These are phyloP conservation scores for Hemisphaericaspora subhashii DNA, from an alignment of 1,139 yeast genomes.

Conservation along the genomic window DNA sequence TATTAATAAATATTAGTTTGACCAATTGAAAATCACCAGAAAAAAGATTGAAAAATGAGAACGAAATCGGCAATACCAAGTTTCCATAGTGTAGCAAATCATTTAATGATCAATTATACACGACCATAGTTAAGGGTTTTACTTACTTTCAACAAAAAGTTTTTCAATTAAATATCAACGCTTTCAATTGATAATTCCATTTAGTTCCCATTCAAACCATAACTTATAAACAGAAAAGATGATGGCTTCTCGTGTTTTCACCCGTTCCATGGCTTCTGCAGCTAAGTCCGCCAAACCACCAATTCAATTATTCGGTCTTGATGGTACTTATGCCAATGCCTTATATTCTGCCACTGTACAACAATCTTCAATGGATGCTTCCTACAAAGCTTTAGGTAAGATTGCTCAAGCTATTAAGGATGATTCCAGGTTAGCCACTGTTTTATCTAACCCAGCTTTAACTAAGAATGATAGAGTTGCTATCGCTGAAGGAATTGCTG, in stretches of 20 bases:
- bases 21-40: conserved; percentile 6
- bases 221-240: conserved; percentile 12
- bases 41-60: background rate
- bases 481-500: conserved; percentile 62
- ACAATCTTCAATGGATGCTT: conserved; percentile 72
- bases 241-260: conserved; percentile 67
- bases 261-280: conserved; percentile 72
- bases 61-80: background rate
- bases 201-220: background rate
- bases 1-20: conserved; percentile 1
- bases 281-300: conserved; percentile 74
- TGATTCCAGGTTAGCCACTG: conserved; percentile 63
- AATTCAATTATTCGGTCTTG: conserved; percentile 90
- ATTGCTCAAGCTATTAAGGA: conserved; percentile 55
- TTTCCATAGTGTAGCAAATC: background rate
- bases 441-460: conserved; percentile 82
- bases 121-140: background rate
- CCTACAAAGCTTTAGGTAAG: conserved; percentile 65
- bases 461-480: conserved; percentile 70
- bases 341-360: conserved; percentile 89
- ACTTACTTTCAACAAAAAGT: conserved; percentile 1
- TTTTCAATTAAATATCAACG: background rate
- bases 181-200: background rate
- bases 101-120: background rate
- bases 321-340: conserved; percentile 96